Evolutionary conservation across 768 basidiomycete genomes (phyloP).

Genomic region (Tulasnella sp.): DNA sequence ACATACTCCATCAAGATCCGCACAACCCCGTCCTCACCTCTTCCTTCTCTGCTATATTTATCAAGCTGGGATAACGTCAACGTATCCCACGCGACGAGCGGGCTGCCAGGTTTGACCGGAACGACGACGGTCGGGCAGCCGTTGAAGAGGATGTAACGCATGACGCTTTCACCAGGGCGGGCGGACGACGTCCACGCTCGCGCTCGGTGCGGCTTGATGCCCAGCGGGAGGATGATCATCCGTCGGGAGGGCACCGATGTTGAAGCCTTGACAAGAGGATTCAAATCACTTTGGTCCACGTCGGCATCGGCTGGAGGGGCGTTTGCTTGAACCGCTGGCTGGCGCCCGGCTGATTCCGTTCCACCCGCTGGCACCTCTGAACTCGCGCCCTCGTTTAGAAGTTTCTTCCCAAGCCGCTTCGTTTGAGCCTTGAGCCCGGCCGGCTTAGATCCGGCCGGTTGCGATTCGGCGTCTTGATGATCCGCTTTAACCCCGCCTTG

Average conservation of each 20-base stretch:
- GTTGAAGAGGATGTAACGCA: conserved; percentile 59
- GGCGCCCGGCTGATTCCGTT: neutral
- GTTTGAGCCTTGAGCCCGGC: neutral
- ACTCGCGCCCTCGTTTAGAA: neutral
- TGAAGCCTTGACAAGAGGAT: neutral
- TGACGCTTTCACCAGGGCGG: conserved; percentile 60
- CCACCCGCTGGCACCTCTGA: neutral
- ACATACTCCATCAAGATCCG: conserved; percentile 56
- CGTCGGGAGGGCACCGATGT: conserved; percentile 43
- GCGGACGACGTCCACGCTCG: conserved; percentile 57
- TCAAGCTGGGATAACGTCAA: conserved; percentile 58
- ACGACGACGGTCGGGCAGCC: conserved; percentile 59
- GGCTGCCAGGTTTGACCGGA: conserved; percentile 57
- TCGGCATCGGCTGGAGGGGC: neutral
- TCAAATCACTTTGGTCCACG: neutral
- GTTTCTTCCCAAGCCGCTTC: neutral
- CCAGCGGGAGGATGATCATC: conserved; percentile 55
- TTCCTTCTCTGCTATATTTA: conserved; percentile 44
- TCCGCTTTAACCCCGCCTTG: neutral
- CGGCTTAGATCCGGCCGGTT: neutral
- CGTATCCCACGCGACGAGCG: conserved; percentile 60
- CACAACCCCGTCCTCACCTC: conserved; percentile 52
- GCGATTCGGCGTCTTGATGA: neutral
- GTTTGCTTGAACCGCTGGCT: neutral
- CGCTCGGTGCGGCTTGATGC: conserved; percentile 57